Percentiles rank a stretch among this genome's conserved stretches.
Conservation (phyloP, 495 filamentous ascomycete species). For the Penicillium maclennaniae region DNA sequence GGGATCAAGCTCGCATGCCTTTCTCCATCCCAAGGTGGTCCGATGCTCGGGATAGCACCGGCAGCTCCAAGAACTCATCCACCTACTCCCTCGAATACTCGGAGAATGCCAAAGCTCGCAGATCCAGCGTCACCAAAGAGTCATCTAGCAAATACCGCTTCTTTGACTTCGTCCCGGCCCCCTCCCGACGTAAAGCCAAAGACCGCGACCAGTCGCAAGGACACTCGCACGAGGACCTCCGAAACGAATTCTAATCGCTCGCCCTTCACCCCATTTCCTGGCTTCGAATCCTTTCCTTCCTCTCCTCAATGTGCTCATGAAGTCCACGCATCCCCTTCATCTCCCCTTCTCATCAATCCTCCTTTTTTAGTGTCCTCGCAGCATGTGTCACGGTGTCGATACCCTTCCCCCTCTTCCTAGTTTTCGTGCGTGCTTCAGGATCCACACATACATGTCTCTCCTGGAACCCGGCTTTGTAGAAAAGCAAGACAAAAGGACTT, state of each 20-base stretch:
- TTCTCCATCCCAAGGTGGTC: constrained; percentile 43
- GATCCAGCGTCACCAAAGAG: constrained; percentile 44
- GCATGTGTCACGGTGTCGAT: constrained; percentile 51
- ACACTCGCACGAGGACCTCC: constrained; percentile 37
- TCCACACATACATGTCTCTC: constrained; percentile 3
- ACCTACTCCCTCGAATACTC: constrained; percentile 44
- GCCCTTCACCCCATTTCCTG: constrained; percentile 5
- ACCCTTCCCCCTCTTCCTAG: constrained; percentile 31
- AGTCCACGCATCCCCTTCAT: constrained; percentile 31
- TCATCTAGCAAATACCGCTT: constrained; percentile 47
- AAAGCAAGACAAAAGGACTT: constrained; percentile 10
- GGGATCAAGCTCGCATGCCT: constrained; percentile 44
- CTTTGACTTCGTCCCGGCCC: constrained; percentile 44
- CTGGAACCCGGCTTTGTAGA: constrained; percentile 5
- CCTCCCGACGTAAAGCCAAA: constrained; percentile 43
- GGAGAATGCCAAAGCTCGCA: constrained; percentile 38
- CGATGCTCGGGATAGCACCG: constrained; percentile 45
- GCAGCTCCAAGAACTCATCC: constrained; percentile 47
- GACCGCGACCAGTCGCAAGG: constrained; percentile 41
- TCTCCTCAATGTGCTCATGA: constrained; percentile 34
- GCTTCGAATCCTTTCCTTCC: constrained; percentile 9
- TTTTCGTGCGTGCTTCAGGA: constrained; percentile 13
- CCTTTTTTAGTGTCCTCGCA: constrained; percentile 22
- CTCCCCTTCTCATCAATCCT: constrained; percentile 13
- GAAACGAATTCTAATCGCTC: constrained; percentile 32